A percentile compares a stretch with the other conserved stretches of the same genome.
These are phyloP conservation scores for Starmerella khaoyaiensis DNA, from an alignment of 805 yeast species.

Conservation along the genomic window DNA sequence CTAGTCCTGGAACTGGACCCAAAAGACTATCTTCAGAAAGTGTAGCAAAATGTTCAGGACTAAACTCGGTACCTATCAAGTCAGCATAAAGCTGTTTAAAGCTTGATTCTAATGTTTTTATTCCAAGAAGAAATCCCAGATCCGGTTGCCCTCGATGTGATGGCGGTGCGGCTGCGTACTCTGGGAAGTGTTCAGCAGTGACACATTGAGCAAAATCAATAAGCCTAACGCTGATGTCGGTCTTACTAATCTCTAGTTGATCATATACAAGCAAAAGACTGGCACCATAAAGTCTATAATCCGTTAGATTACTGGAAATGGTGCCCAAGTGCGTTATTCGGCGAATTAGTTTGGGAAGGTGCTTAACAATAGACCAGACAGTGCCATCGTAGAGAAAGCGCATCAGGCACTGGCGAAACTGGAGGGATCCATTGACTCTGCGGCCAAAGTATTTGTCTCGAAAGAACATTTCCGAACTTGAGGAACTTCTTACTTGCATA, in stretches of 20 bases:
- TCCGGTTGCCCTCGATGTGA: slow-evolving; percentile 51
- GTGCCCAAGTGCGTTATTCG: slow-evolving; percentile 46
- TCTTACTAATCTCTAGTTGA: slow-evolving; percentile 32
- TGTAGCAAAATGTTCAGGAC: slow-evolving; percentile 13
- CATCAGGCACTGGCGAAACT: slow-evolving; percentile 61
- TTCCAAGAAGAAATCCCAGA: slow-evolving; percentile 73
- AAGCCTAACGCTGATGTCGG: slow-evolving; percentile 35
- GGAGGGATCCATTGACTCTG: slow-evolving; percentile 51
- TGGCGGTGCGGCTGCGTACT: slow-evolving; percentile 55
- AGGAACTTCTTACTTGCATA: slow-evolving; percentile 65
- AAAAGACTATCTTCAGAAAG: slow-evolving; percentile 9
- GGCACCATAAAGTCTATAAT: slow-evolving; percentile 86
- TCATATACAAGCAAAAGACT: slow-evolving; percentile 83
- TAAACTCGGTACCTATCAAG: slow-evolving; percentile 34
- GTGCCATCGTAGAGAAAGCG: slow-evolving; percentile 74
- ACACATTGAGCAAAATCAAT: slow-evolving; percentile 95
- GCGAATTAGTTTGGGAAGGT: slow-evolving; percentile 53
- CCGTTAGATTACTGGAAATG: slow-evolving; percentile 44
- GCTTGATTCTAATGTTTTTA: slow-evolving; percentile 57
- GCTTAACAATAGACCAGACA: slow-evolving; percentile 44
- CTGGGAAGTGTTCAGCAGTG: slow-evolving; percentile 43
- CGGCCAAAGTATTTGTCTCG: slow-evolving; percentile 92
- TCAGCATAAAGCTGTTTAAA: slow-evolving; percentile 47
- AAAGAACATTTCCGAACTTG: slow-evolving; percentile 39
- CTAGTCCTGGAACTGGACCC: slow-evolving; percentile 5